These are phyloP conservation scores for Pythium oligandrum DNA, from an alignment of 352 stramenopile species.

Conservation along the genomic window DNA sequence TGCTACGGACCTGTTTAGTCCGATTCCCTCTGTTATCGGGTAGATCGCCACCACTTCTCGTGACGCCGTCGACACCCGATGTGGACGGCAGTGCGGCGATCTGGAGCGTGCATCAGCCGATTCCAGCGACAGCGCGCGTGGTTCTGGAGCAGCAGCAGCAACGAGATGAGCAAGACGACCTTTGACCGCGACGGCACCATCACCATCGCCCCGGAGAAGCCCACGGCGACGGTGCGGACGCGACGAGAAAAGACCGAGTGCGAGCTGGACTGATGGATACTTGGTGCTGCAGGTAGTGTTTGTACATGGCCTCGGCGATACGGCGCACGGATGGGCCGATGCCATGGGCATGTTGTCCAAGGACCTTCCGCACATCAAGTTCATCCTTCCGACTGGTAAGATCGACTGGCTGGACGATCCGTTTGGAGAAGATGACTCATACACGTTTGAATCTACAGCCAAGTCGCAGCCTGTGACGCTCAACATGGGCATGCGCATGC, in stretches of 20 bases:
- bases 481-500: slow-evolving; percentile 94
- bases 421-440: background rate
- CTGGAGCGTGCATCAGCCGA: too few species aligned
- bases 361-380: slow-evolving; percentile 66
- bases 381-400: slow-evolving; percentile 65
- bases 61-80: too few species aligned
- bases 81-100: too few species aligned
- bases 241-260: too few species aligned
- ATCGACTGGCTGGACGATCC: background rate
- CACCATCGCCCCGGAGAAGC: slow-evolving; percentile 22
- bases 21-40: too few species aligned
- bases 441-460: slow-evolving; percentile 29
- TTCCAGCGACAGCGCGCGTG: too few species aligned
- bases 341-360: slow-evolving; percentile 50
- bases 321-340: slow-evolving; percentile 81
- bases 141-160: slow-evolving; percentile 1
- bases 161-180: slow-evolving; percentile 17
- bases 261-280: too few species aligned
- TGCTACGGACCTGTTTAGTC: too few species aligned
- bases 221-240: slow-evolving; percentile 12
- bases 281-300: slow-evolving; percentile 48
- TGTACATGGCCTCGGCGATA: slow-evolving; percentile 91
- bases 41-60: too few species aligned
- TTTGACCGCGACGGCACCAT: slow-evolving; percentile 23
- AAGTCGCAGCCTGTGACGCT: slow-evolving; percentile 89